Conservation (phyloP, 306 rosid species). For the Cucurbita ficifolia region DNA sequence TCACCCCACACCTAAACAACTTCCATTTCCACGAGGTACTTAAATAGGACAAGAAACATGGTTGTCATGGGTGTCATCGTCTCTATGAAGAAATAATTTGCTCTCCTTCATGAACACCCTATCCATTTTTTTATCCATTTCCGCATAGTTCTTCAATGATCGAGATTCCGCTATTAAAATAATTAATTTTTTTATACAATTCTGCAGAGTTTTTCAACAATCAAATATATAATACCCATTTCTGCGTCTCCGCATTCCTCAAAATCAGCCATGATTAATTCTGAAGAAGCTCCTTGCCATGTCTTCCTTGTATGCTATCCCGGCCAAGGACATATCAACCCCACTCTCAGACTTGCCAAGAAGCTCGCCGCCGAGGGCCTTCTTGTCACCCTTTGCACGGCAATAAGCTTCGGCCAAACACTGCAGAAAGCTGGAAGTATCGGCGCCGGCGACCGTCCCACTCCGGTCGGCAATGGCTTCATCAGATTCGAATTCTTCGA, state of each 20-base stretch:
- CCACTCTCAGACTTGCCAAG: slow-evolving; percentile 47
- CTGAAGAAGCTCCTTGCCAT: slow-evolving; percentile 15
- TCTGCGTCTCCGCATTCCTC: no score
- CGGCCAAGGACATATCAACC: slow-evolving; percentile 64
- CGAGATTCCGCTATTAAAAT: no score
- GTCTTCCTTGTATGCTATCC: slow-evolving; percentile 41
- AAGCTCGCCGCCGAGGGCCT: slow-evolving; percentile 42
- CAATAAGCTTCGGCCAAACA: slow-evolving; percentile 17
- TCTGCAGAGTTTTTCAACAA: no score
- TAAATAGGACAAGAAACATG: no score
- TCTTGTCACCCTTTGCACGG: slow-evolving; percentile 35
- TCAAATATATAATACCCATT: neutral
- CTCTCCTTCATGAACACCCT: no score
- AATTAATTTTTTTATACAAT: no score
- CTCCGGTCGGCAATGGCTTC: neutral
- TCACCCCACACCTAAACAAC: no score
- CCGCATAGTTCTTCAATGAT: no score
- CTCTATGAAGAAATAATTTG: no score
- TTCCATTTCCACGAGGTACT: no score
- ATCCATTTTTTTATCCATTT: no score
- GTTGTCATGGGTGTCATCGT: no score
- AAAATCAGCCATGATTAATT: slow-evolving; percentile 15
- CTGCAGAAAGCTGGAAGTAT: slow-evolving; percentile 28
- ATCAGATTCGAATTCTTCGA: neutral
- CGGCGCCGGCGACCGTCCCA: slow-evolving; percentile 5